These are phyloP conservation scores for Avicennia marina DNA, from an alignment of 257 asterid genomes.

Conservation along the genomic window DNA sequence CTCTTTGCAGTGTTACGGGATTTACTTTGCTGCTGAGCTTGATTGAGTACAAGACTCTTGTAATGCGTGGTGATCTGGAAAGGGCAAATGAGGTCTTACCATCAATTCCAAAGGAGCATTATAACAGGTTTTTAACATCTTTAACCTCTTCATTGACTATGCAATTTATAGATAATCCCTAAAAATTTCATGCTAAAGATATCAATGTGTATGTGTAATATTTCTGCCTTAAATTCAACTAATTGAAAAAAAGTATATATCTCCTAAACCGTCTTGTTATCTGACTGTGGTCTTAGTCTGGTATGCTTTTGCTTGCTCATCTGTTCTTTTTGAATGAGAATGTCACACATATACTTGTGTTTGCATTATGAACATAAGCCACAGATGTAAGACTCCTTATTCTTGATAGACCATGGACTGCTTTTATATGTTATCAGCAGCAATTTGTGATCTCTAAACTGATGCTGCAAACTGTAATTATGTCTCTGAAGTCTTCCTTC, in stretches of 20 bases:
- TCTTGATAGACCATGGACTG: too few species aligned
- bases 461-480: too few species aligned
- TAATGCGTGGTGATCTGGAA: constrained; percentile 93
- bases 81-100: constrained; percentile 79
- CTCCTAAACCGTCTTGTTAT: not conserved
- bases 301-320: not conserved
- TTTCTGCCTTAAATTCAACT: not conserved
- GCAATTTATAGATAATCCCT: not conserved
- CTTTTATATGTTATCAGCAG: too few species aligned
- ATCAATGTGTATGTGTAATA: not conserved
- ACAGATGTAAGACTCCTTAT: not conserved
- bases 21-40: constrained; percentile 81
- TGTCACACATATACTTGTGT: not conserved
- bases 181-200: not conserved
- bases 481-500: too few species aligned
- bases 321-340: constrained; percentile 2
- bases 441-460: too few species aligned
- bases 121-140: constrained; percentile 48
- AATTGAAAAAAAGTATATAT: not conserved
- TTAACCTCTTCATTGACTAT: not conserved
- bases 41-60: constrained; percentile 96
- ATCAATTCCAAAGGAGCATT: constrained; percentile 89
- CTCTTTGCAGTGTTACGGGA: constrained; percentile 66
- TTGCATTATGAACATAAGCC: not conserved
- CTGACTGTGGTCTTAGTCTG: not conserved